Base-by-base conservation (phyloP, 2,329 filamentous ascomycete species). In the Pyrenophora teres region DNA sequence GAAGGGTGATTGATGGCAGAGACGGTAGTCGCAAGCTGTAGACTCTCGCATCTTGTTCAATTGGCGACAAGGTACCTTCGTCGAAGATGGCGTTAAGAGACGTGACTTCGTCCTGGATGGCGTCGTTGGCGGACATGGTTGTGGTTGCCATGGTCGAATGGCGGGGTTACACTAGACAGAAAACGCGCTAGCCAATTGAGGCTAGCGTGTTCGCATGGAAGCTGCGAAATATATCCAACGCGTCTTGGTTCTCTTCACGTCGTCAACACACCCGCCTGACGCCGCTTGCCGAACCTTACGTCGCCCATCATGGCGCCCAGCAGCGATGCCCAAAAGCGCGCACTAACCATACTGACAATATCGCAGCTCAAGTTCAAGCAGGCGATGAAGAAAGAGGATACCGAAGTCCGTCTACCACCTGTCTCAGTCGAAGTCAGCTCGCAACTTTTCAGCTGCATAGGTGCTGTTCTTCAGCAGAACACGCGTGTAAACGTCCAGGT, bases 71-170 rank as follows among this genome's bases (percentile, higher is more conserved):
- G 9, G 87, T 88, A n/a, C 78, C 79, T 40, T 85, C 81, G 58
- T 86, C 87, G 74, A 92, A 94, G 59, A 94, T 94, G 47, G 90
- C 89, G 74, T 93, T 94, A 67, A 94, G 87, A 56, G 88, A 90
- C 67, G 87, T 87, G 25, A 92, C 77, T 70, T 94, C 90, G 74
- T 94, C 89, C 41, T 75, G 72, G 21, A 93, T 81, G 42, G 79
- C 64, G 37, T 69, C 67, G 62, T 71, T 70, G 31, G 50, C 41
- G 39, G 62, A 56, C 62, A 69, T 69, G 51, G 54, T 62, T 59
- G 55, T 38, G 41, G 50, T 46, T 45, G 46, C 40, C 54, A 40
- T 41, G 51, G 39, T 40, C 47, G 40, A 46, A 49, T 54, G 57
- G 56, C 48, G 57, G 48, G 46, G 40, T 32, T 37, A 52, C 44